phyloP scores from a whole-genome alignment of 1,284 basidiomycete genomes.

The Melampsora larici-populina region DNA sequence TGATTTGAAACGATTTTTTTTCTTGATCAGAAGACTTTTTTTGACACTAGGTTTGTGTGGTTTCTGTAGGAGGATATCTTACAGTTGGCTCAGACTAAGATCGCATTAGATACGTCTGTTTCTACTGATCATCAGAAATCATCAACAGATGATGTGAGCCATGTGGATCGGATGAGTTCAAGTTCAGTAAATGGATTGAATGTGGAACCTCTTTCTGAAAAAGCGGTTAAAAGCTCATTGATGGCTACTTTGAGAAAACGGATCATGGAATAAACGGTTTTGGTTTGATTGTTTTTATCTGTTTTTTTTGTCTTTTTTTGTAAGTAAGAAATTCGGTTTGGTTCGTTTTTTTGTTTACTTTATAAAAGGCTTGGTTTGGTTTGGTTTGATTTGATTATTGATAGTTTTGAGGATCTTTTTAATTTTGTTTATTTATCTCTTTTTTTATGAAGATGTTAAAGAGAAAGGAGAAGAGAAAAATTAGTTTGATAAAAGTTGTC shows the following conservation, averaged over 20 bases:
- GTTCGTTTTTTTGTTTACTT: too few relatives aligned
- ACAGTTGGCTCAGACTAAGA: slow-evolving; percentile 80
- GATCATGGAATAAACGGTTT: neutral
- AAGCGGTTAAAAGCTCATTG: neutral
- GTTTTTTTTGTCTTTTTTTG: too few relatives aligned
- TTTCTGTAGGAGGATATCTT: slow-evolving; percentile 73
- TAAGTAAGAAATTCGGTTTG: too few relatives aligned
- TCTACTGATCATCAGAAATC: neutral
- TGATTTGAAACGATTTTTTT: neutral
- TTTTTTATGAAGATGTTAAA: too few relatives aligned
- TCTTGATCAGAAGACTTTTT: neutral
- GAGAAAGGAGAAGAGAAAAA: too few relatives aligned
- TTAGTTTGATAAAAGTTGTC: too few relatives aligned
- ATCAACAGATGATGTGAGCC: neutral
- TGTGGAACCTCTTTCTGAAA: neutral
- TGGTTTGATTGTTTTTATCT: too few relatives aligned
- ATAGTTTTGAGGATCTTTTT: too few relatives aligned
- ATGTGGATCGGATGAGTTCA: neutral
- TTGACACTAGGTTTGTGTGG: too few relatives aligned
- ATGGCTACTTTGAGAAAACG: neutral
- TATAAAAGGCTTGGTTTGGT: too few relatives aligned
- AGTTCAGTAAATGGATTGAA: neutral
- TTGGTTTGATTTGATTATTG: too few relatives aligned
- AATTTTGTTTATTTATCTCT: too few relatives aligned
- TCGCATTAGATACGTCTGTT: slow-evolving; percentile 65